phyloP scores from a whole-genome alignment of 495 filamentous ascomycete genomes.

The Elaphomyces granulatus region DNA sequence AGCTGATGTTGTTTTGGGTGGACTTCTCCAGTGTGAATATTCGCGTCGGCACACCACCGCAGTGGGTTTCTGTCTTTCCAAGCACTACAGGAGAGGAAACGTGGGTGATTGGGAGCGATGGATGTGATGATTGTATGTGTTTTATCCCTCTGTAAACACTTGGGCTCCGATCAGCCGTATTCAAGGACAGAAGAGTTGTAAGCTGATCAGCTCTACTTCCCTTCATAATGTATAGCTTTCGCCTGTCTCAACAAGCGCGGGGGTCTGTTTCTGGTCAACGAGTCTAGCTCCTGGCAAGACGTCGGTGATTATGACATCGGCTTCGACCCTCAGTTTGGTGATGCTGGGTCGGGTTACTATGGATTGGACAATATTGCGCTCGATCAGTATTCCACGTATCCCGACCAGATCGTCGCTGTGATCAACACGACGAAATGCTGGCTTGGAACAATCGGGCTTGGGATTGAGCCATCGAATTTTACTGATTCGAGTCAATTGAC shows the following conservation, averaged over 20 bases:
- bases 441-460: conserved; percentile 44
- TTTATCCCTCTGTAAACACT: conserved; percentile 1
- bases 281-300: conserved; percentile 40
- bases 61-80: conserved; percentile 41
- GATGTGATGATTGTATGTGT: conserved; percentile 26
- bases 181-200: no score
- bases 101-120: conserved; percentile 39
- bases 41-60: conserved; percentile 39
- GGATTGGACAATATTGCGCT: conserved; percentile 42
- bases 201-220: no score
- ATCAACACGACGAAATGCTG: conserved; percentile 43
- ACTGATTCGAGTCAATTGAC: conserved; percentile 7
- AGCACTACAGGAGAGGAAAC: conserved; percentile 42
- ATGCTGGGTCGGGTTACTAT: conserved; percentile 40
- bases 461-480: conserved; percentile 8
- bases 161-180: no score
- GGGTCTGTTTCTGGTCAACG: conserved; percentile 33
- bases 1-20: no score
- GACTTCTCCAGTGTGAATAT: conserved; percentile 33
- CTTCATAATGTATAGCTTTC: conserved; percentile 6
- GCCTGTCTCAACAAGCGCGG: conserved; percentile 30
- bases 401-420: conserved; percentile 34
- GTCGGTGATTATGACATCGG: conserved; percentile 41
- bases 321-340: conserved; percentile 34
- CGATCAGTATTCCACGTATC: conserved; percentile 28